Percentiles rank a stretch among this genome's conserved stretches.
Conservation (phyloP, 2,329 filamentous ascomycete species). For the Metarhizium sp. region DNA sequence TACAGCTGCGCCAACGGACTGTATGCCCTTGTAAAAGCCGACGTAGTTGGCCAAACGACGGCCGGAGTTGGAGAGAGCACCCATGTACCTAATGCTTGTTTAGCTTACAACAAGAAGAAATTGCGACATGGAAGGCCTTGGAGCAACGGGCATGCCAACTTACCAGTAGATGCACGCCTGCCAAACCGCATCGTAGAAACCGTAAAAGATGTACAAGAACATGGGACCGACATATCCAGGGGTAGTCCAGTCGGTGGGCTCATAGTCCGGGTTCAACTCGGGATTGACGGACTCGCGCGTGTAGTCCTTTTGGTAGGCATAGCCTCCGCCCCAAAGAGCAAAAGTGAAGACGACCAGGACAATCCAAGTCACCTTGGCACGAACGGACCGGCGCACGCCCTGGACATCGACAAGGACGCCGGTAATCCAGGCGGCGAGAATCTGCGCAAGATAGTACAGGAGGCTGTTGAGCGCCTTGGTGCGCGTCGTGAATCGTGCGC, state of each 20-base stretch:
- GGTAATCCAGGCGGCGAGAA: conserved; percentile 40
- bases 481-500: conserved; percentile 43
- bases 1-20: conserved; percentile 61
- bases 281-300: conserved; percentile 27
- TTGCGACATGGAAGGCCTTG: too few species aligned
- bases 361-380: conserved; percentile 54
- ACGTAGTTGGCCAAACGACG: conserved; percentile 82
- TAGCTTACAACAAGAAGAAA: neutral
- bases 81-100: conserved; percentile 61
- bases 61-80: conserved; percentile 82
- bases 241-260: conserved; percentile 53
- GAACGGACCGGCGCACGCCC: conserved; percentile 65
- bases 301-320: conserved; percentile 57
- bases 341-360: conserved; percentile 62
- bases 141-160: conserved; percentile 45
- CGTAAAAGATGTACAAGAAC: conserved; percentile 86
- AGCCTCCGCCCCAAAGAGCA: conserved; percentile 75
- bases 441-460: conserved; percentile 48
- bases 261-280: conserved; percentile 18
- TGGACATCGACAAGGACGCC: conserved; percentile 51
- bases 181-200: conserved; percentile 82
- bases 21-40: conserved; percentile 73
- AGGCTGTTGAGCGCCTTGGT: conserved; percentile 45
- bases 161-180: conserved; percentile 84
- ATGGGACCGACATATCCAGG: conserved; percentile 59